phyloP scores from a whole-genome alignment of 2,329 filamentous ascomycete genomes.

The Aspergillus carbonarius region DNA sequence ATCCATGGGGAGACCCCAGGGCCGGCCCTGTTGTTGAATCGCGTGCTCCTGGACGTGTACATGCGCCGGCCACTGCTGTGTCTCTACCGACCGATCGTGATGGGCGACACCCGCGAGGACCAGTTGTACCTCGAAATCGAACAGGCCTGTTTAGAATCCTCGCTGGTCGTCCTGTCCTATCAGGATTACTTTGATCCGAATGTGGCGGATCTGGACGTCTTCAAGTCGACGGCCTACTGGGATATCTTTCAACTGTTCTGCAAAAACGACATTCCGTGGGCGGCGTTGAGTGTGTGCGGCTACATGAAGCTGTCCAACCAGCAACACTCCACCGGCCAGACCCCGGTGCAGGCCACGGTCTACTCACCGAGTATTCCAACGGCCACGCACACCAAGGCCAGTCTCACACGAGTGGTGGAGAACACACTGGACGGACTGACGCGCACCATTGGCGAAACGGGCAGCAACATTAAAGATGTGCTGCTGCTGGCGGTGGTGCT shows the following conservation, averaged over 20 bases:
- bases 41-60: slow-evolving; percentile 29
- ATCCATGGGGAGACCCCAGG: background rate
- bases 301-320: slow-evolving; percentile 23
- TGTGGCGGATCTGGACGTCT: slow-evolving; percentile 26
- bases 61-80: slow-evolving; percentile 31
- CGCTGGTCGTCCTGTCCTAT: slow-evolving; percentile 26
- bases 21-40: slow-evolving; percentile 12
- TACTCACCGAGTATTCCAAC: background rate
- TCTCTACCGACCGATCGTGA: slow-evolving; percentile 27
- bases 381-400: slow-evolving; percentile 21
- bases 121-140: slow-evolving; percentile 20
- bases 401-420: slow-evolving; percentile 28
- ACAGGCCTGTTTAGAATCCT: slow-evolving; percentile 26
- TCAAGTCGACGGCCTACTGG: slow-evolving; percentile 22
- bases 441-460: slow-evolving; percentile 26
- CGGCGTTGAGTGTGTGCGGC: slow-evolving; percentile 32
- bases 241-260: slow-evolving; percentile 31
- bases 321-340: background rate
- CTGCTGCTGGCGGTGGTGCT: slow-evolving; percentile 31
- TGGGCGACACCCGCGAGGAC: slow-evolving; percentile 14
- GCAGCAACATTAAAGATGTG: slow-evolving; percentile 32
- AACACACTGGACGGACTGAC: slow-evolving; percentile 30
- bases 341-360: background rate
- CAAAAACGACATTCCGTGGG: slow-evolving; percentile 31
- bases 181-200: slow-evolving; percentile 35